Conservation (phyloP, 2,329 filamentous ascomycete species). For the Xylaria sp. region DNA sequence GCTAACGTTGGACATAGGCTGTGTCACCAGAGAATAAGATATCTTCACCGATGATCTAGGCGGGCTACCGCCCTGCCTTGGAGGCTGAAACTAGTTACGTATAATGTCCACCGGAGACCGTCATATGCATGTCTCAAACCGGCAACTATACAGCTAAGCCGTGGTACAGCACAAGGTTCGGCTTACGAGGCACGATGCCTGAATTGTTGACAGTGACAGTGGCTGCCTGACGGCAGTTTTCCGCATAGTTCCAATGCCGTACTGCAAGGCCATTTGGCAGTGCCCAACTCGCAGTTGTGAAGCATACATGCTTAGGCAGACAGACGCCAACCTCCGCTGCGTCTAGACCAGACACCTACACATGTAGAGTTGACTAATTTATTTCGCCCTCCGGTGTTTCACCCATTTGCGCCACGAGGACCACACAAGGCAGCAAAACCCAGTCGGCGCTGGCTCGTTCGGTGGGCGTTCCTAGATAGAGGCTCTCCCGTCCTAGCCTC, state of each 20-base stretch:
- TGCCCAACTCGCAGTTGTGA: neutral
- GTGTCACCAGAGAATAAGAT: neutral
- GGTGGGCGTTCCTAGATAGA: slow-evolving; percentile 13
- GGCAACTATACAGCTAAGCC: neutral
- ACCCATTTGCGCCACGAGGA: slow-evolving; percentile 17
- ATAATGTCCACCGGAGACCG: neutral
- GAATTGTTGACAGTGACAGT: neutral
- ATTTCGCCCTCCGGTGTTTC: slow-evolving; percentile 26
- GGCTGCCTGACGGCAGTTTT: neutral
- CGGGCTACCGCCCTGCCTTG: neutral
- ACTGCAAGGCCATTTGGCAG: neutral
- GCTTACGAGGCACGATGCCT: neutral
- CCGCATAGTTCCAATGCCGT: neutral
- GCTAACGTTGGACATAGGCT: neutral
- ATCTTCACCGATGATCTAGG: neutral
- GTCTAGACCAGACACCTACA: neutral
- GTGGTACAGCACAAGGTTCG: neutral
- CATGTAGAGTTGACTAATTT: slow-evolving; percentile 2
- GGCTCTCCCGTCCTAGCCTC: neutral
- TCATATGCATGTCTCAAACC: neutral
- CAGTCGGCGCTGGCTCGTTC: slow-evolving; percentile 18
- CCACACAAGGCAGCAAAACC: slow-evolving; percentile 5
- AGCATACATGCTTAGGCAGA: neutral
- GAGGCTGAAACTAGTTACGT: neutral
- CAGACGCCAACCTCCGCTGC: neutral